phyloP scores from a whole-genome alignment of 257 asterid genomes.

The Ballota nigra region DNA sequence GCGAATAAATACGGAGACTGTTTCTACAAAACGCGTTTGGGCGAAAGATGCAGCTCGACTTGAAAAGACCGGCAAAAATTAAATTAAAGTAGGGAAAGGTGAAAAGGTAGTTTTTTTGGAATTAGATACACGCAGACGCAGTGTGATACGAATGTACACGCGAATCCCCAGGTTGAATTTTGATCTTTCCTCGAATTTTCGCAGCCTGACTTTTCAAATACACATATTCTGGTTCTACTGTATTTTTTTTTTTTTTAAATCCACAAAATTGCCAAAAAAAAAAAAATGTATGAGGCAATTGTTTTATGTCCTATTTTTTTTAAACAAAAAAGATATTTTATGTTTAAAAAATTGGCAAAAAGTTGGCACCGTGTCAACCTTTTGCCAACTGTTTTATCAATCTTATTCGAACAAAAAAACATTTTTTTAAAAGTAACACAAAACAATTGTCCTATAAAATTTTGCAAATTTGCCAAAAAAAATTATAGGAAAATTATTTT shows the following conservation, averaged over 20 bases:
- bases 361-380: no score
- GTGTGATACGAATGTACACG: slow-evolving; percentile 5
- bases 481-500: no score
- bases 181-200: slow-evolving; percentile 25
- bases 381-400: no score
- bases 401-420: no score
- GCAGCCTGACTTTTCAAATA: slow-evolving; percentile 34
- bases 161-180: not conserved
- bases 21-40: slow-evolving; percentile 38
- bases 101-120: not conserved
- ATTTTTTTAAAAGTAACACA: no score
- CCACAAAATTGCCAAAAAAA: no score
- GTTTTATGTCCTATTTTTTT: no score
- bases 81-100: not conserved
- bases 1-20: slow-evolving; percentile 31
- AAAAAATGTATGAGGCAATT: no score
- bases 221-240: not conserved
- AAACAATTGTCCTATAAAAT: no score
- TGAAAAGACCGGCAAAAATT: not conserved
- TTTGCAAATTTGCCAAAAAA: no score
- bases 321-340: no score
- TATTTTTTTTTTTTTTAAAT: not conserved
- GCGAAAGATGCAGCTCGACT: slow-evolving; percentile 3
- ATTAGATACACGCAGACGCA: not conserved
- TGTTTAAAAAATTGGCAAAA: no score